Evolutionary conservation across 31 red algal species (phyloP).

Genomic region (Bonnemaisonia californica): DNA sequence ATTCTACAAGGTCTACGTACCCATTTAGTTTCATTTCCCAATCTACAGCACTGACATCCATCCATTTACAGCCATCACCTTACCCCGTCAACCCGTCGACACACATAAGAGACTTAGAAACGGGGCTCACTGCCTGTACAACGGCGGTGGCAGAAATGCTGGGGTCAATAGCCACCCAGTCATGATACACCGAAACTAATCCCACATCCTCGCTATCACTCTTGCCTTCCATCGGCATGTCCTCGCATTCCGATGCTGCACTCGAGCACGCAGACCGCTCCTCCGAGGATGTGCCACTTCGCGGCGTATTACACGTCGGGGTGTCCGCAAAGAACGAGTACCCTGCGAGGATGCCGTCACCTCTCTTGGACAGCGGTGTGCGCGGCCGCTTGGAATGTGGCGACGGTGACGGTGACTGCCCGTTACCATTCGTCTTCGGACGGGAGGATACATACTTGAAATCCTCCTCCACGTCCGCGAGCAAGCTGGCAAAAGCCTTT

Average conservation of each 20-base stretch:
- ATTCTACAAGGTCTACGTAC: no score
- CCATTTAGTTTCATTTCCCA: no score
- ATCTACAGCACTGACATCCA: no score
- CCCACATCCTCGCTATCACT: no score
- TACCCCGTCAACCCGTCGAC: no score
- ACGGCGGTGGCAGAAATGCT: no score
- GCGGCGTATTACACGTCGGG: not conserved
- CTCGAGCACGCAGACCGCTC: not conserved
- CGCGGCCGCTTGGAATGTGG: constrained; percentile 18
- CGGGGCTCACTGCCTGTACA: no score
- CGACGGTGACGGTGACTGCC: not conserved
- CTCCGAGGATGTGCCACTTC: not conserved
- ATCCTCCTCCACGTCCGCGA: constrained; percentile 46
- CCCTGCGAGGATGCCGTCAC: constrained; percentile 45
- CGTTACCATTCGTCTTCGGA: not conserved
- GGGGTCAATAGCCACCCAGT: no score
- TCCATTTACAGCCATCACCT: no score
- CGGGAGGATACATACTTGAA: constrained; percentile 30
- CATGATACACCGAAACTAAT: no score
- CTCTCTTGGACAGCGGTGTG: constrained; percentile 41
- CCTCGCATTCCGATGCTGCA: not conserved
- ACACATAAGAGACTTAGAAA: no score
- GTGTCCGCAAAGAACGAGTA: constrained; percentile 41
- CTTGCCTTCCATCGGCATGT: no score
- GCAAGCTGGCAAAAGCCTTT: constrained; percentile 35